phyloP scores from a whole-genome alignment of 2,329 filamentous ascomycete species.

The Monilinia fructicola region DNA sequence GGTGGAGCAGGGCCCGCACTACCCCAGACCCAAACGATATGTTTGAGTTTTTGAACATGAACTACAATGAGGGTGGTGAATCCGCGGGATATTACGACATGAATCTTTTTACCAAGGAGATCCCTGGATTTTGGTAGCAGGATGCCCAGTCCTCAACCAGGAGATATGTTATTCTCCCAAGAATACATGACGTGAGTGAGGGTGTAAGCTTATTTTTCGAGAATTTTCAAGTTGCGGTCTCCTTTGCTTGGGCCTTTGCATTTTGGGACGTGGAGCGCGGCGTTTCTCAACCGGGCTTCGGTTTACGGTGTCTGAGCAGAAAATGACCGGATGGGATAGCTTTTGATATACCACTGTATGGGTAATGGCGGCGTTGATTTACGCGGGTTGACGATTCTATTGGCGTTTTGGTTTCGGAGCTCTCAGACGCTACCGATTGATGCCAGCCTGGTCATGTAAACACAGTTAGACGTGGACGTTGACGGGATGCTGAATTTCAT shows the following conservation, averaged over 20 bases:
- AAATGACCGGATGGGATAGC: not conserved
- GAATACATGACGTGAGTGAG: slow-evolving; percentile 5
- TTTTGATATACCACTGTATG: not conserved
- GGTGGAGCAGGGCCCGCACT: not conserved
- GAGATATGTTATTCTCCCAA: not conserved
- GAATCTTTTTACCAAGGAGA: slow-evolving; percentile 7
- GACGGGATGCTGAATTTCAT: not conserved
- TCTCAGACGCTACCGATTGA: no score
- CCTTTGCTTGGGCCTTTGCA: not conserved
- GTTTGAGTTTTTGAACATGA: slow-evolving; percentile 14
- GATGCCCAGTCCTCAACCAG: slow-evolving; percentile 13
- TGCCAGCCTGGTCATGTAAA: not conserved
- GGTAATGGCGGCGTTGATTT: not conserved
- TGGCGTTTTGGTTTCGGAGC: not conserved
- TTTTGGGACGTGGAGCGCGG: not conserved
- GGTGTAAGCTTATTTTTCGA: not conserved
- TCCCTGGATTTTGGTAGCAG: slow-evolving; percentile 18
- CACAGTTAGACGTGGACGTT: no score
- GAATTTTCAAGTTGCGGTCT: not conserved
- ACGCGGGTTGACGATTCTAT: not conserved
- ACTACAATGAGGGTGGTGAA: slow-evolving; percentile 17
- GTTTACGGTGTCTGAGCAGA: not conserved
- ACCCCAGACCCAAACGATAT: slow-evolving; percentile 6
- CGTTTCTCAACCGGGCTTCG: not conserved
- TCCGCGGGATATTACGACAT: slow-evolving; percentile 16